Conservation (phyloP, 495 filamentous ascomycete species). For the Barbatosphaeria neglecta region DNA sequence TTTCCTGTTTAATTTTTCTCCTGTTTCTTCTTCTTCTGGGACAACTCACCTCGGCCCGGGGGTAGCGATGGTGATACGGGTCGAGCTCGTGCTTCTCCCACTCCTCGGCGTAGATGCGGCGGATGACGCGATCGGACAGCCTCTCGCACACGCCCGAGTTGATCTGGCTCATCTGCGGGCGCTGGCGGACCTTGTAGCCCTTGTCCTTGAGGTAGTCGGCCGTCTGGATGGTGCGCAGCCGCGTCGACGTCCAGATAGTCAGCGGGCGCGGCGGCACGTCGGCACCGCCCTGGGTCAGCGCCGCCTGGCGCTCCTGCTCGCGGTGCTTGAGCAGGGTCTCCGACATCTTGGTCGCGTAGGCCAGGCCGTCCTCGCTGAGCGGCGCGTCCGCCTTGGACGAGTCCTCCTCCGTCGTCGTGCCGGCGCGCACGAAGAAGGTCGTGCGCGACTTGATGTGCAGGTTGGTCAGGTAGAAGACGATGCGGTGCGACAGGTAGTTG, state of each 20-base stretch:
- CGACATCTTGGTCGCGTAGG: conserved; percentile 82
- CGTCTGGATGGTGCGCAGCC: conserved; percentile 85
- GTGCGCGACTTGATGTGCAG: conserved; percentile 88
- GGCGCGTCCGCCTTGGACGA: conserved; percentile 84
- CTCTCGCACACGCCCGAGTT: conserved; percentile 95
- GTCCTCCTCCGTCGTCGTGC: conserved; percentile 59
- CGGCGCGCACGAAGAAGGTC: conserved; percentile 83
- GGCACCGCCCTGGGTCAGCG: conserved; percentile 56
- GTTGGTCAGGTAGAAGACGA: conserved; percentile 96
- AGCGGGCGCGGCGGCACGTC: conserved; percentile 64
- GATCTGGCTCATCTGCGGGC: conserved; percentile 90
- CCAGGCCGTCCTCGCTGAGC: conserved; percentile 66
- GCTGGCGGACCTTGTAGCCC: conserved; percentile 78
- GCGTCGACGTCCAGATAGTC: conserved; percentile 88
- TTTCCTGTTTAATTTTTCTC: no score
- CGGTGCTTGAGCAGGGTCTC: conserved; percentile 72
- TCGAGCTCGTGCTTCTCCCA: conserved; percentile 86
- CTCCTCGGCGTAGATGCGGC: conserved; percentile 73
- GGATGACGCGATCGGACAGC: conserved; percentile 65
- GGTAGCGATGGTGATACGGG: conserved; percentile 95
- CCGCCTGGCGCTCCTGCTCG: conserved; percentile 60
- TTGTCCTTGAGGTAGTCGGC: conserved; percentile 60
- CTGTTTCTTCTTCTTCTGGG: no score
- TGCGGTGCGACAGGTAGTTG: conserved; percentile 87
- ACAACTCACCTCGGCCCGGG: conserved; percentile 70